Evolutionary conservation across 2,329 filamentous ascomycete genomes (phyloP).

Genomic region (Fusarium hostae): DNA sequence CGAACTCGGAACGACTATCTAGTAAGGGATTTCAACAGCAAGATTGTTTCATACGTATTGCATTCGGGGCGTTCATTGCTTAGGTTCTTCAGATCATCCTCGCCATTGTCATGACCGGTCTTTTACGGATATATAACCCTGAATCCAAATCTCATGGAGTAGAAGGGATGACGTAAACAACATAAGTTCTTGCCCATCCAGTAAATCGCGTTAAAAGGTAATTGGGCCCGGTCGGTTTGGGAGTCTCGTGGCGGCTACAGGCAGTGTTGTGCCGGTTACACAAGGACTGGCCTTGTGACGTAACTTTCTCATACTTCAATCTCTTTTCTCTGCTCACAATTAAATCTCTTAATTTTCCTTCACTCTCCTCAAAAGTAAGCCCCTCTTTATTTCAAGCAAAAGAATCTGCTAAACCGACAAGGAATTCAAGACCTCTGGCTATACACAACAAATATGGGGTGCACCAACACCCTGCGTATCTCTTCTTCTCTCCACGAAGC

Average conservation of each 20-base stretch:
- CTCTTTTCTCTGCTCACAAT: not conserved
- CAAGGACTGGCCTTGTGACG: not conserved
- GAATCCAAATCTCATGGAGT: too few species aligned
- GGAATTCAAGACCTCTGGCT: not conserved
- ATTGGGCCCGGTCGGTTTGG: rapidly evolving
- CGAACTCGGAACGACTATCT: too few species aligned
- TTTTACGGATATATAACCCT: rapidly evolving
- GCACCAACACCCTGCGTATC: not conserved
- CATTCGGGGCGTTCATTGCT: rapidly evolving
- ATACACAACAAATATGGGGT: not conserved
- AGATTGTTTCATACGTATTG: not conserved
- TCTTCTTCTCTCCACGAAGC: not conserved
- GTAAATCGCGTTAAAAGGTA: not conserved
- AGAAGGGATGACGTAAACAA: too few species aligned
- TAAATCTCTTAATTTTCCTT: not conserved
- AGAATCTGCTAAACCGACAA: too few species aligned
- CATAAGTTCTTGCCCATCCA: not conserved
- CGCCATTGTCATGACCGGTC: rapidly evolving
- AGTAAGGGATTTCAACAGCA: rapidly evolving
- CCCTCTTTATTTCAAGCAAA: not conserved
- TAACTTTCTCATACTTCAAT: not conserved
- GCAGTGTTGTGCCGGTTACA: not conserved
- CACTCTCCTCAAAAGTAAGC: too few species aligned
- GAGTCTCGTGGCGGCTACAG: not conserved
- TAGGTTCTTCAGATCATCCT: too few species aligned